Base-by-base conservation (phyloP, 1,284 basidiomycete species). In the Leccinum angustisporum region DNA sequence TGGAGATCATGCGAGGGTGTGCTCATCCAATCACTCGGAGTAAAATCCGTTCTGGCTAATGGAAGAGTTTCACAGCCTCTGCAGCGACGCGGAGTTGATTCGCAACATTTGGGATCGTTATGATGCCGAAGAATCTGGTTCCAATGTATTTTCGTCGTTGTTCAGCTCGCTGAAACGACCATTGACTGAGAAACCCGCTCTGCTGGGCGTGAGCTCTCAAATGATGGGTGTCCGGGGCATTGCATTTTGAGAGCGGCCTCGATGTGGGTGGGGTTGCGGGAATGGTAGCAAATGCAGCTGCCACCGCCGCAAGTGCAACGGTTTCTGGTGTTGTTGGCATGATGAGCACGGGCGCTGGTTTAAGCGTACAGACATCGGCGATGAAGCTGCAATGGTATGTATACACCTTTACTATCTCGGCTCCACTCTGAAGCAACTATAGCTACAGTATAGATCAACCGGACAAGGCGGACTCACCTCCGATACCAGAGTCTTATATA, bases 391-490 rank as follows among this genome's bases (percentile, higher is more conserved):
- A 93, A 73, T 92, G 92, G 89, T 94, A 67, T 61, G 86, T 70
- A 4, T 52, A 50, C 4, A 21, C 59, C 63, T 62, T 9, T 50
- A 8, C 16, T 25, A 11, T 30, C 27, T 10, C 48, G 16, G 13
- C 33, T 57, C 21, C 56, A 16, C 50, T 14, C 62, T 46, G 5
- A 62, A 34, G 50, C 33, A 48, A 40, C 62, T 56, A 43, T 58
- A 36, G 31, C 33, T 48, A 25, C 66, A 96, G 95, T 71, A 97
- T 98, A 68, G 95, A 98, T 72, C 95, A 97, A 73, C 85, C 97
- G 16, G 95, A 98, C 78, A 97, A 99, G 76, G 89, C 94, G 0
- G 97, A 99, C 69, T 88, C 96, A 0, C 97, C 97, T 0, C 80
- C 86, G 0, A 93, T 97, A 56, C 95, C 95, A 0, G 95, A 98